These are phyloP conservation scores for Aspergillus avenaceus DNA, from an alignment of 495 filamentous ascomycete genomes.

Conservation along the genomic window DNA sequence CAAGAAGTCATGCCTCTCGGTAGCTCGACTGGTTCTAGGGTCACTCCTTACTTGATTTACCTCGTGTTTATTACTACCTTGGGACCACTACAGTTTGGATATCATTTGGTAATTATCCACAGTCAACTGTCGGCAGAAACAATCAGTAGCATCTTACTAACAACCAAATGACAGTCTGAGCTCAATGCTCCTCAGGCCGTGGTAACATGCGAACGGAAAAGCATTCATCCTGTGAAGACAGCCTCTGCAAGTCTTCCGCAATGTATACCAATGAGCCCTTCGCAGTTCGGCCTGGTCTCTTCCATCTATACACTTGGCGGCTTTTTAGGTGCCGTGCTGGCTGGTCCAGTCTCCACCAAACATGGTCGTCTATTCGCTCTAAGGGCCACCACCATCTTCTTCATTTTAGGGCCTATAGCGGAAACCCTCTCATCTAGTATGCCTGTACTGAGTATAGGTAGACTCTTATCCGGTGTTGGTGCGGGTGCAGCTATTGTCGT, in stretches of 20 bases:
- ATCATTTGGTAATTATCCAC: constrained; percentile 79
- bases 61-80: constrained; percentile 62
- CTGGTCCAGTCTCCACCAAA: constrained; percentile 66
- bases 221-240: constrained; percentile 42
- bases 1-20: constrained; percentile 22
- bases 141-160: too few species aligned
- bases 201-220: constrained; percentile 71
- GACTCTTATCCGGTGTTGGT: constrained; percentile 76
- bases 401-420: constrained; percentile 67
- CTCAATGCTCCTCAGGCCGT: constrained; percentile 91
- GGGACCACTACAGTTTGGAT: constrained; percentile 90
- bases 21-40: constrained; percentile 17
- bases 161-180: constrained; percentile 75
- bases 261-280: constrained; percentile 78
- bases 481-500: constrained; percentile 86
- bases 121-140: too few species aligned
- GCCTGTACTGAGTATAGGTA: constrained; percentile 60
- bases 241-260: constrained; percentile 51
- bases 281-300: constrained; percentile 74
- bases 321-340: constrained; percentile 72
- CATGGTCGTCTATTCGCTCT: constrained; percentile 72
- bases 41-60: constrained; percentile 62
- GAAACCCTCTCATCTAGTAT: constrained; percentile 71
- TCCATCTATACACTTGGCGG: constrained; percentile 93
- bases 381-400: constrained; percentile 68